phyloP scores from a whole-genome alignment of 306 rosid species.

The Delonix regia region DNA sequence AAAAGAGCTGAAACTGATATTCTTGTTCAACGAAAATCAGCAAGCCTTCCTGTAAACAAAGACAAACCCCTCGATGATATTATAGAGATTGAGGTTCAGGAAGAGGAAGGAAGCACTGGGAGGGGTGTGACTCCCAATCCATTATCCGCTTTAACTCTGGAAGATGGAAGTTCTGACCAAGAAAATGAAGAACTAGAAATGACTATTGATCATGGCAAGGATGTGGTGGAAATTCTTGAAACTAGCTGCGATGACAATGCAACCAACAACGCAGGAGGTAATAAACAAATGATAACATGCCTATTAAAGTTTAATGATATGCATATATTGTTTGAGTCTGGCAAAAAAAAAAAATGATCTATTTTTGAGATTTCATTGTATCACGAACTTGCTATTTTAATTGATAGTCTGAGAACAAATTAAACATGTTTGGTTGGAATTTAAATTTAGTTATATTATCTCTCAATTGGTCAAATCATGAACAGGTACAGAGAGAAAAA shows the following conservation, averaged over 20 bases:
- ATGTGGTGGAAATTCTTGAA: constrained; percentile 43
- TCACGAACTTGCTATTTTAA: too few species aligned
- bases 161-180: constrained; percentile 32
- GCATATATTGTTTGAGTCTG: not conserved
- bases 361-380: too few species aligned
- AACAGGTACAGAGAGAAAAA: constrained; percentile 42
- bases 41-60: constrained; percentile 29
- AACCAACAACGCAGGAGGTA: constrained; percentile 63
- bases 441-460: not conserved
- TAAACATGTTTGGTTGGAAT: not conserved
- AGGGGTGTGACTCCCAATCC: constrained; percentile 28
- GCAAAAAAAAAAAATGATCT: too few species aligned
- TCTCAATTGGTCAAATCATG: constrained; percentile 23
- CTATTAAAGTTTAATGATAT: too few species aligned
- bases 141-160: constrained; percentile 30
- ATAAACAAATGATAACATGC: not conserved
- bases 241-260: constrained; percentile 31
- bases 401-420: not conserved
- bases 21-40: constrained; percentile 43
- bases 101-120: constrained; percentile 36
- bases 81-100: constrained; percentile 43
- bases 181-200: constrained; percentile 39
- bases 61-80: constrained; percentile 39
- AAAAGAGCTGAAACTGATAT: constrained; percentile 30
- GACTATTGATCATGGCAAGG: constrained; percentile 31